Base-by-base conservation (phyloP, 1,284 basidiomycete genomes). In the Heterobasidion irregulare region DNA sequence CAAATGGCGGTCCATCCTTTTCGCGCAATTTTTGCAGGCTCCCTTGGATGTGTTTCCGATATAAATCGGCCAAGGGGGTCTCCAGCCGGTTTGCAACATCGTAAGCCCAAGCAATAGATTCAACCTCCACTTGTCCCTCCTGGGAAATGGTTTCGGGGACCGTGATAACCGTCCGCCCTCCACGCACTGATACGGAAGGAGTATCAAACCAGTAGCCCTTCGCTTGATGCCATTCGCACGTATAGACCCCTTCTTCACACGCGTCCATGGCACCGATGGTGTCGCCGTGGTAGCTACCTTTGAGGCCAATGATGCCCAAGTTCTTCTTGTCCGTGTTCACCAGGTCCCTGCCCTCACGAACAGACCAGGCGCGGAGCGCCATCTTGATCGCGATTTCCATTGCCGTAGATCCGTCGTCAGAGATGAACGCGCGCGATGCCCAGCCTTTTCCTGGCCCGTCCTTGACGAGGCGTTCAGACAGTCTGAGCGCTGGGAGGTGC, bases 181-280 rank as follows among this genome's bases (percentile, higher is more conserved):
- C 68, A 59, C 79, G 77, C 53, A 93, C 80, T 2, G 80, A 76
- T 16, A 97, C 76, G 2, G 82, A 83, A 0, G 96, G 94, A 5
- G 94, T 84, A 8, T 95, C 92, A 62, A 99, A 83, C 96, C 96
- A 99, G 65, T 83, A 86, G 0, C 96, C 96, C 65, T 93, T 86
- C 2, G 92, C 87, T 50, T 88, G 77, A 68, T 99, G 95, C 96
- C 96, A 99, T 69, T 98, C 93, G 58, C 95, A 98, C 16, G 90
- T 95, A 70, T 91, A 99, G 1, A 96, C 87, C 12, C 91, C 90
- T 64, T 94, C 90, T 61, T 88, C 85, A 62, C 87, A 91, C 3
- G 96, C 96, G 62, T 98, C 93, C 96, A 99, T 98, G 0, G 89
- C 88, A 1, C 96, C 96, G 62, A 98, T 97, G 16, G 96, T 98